Evolutionary conservation across 1,284 basidiomycete genomes (phyloP), one percentile per base, ranked within the genome.

Genomic region (Xerocomus minutiporus): DNA sequence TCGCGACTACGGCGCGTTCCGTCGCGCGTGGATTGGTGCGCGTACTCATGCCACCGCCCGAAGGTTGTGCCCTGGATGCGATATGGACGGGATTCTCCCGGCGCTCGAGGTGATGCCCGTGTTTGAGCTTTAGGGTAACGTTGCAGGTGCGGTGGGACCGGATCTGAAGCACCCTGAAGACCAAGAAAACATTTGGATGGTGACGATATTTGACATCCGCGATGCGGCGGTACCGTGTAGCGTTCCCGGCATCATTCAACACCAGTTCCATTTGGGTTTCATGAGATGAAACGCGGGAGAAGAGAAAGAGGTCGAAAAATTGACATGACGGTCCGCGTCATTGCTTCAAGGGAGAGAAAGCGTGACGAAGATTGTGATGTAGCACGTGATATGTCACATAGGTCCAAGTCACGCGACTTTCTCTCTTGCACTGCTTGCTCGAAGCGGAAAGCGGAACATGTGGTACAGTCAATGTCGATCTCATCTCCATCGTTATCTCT

Each of bases 401-500:
- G 5, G 7, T 6, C 2, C 13, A 32, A 23, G 31, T 49, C 48
- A 49, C 48, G 48, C 40, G 29, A 49, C 20, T 20, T 20, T 20
- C 20, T 20, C 20, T 20, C 20, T 20, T 20, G 20, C 31, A 17
- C 29, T 5, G 29, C 17, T 25, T 36, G 23, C 36, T 50, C 60
- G 60, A 62, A 64, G 57, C 62, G 58, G 64, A 55, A 55, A 34
- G 40, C 59, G 61, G 64, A 59, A 54, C 53, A 70, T 70, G 68
- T 59, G 63, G 67, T 67, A 23, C 40, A 12, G 32, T 35, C 54
- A 12, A 39, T 48, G 43, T 50, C 58, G 61, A 46, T 62, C 48
- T 39, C 47, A 50, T 35, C 13, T 56, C 1, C 51, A 56, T 57
- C 68, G 61, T 29, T 63, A 57, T 69, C 61, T 61, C 25, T 56